phyloP scores from a whole-genome alignment of 2,329 filamentous ascomycete genomes.

The Neurospora crassa region DNA sequence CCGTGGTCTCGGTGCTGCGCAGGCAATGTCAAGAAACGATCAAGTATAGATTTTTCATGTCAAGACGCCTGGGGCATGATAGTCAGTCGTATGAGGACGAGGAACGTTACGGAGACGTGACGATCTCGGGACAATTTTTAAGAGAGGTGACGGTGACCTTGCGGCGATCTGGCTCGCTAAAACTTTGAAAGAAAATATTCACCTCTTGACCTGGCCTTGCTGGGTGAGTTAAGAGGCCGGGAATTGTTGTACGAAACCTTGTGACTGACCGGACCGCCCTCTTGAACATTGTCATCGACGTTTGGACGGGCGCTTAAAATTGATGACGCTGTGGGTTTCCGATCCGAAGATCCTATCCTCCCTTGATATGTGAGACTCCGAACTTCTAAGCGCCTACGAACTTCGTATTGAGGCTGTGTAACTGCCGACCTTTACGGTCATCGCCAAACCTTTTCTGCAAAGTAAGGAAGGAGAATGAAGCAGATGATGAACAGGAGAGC shows the following conservation, averaged over 20 bases:
- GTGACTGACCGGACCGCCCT: neutral
- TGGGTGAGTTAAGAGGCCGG: neutral
- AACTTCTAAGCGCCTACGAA: neutral
- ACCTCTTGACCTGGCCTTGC: neutral
- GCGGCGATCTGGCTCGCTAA: neutral
- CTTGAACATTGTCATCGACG: neutral
- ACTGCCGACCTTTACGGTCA: neutral
- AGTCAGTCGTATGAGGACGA: neutral
- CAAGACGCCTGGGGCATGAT: neutral
- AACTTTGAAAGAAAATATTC: too few species aligned
- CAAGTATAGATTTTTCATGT: neutral
- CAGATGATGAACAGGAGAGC: too few species aligned
- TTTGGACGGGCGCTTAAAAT: neutral
- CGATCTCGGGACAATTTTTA: too few species aligned
- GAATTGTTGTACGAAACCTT: neutral
- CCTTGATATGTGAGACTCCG: neutral
- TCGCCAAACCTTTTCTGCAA: neutral
- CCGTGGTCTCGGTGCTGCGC: neutral
- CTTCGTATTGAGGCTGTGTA: neutral
- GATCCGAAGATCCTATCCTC: neutral
- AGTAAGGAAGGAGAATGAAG: neutral
- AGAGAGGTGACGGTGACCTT: neutral
- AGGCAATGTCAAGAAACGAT: neutral
- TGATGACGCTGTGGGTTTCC: neutral
- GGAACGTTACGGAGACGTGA: neutral